Percentiles rank a stretch among this genome's conserved stretches.
Evolutionary conservation across 768 basidiomycete species (phyloP).

Genomic region (Boletus rex-veris): DNA sequence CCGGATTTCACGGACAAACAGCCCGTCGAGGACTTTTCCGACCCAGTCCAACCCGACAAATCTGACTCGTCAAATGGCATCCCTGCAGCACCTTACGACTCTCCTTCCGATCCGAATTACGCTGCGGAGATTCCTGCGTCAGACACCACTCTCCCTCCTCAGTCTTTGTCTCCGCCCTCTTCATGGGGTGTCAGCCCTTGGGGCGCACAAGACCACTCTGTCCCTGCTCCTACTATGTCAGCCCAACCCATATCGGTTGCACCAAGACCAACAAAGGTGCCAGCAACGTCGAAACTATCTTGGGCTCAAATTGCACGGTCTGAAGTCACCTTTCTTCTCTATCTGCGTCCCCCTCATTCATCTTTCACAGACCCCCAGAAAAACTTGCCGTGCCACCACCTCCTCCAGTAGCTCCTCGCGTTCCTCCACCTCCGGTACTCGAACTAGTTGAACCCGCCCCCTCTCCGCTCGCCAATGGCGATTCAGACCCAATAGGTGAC

Average conservation of each 20-base stretch:
- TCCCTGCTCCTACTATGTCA: conserved; percentile 20
- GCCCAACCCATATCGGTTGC: conserved; percentile 13
- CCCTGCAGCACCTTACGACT: conserved; percentile 10
- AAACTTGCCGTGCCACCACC: conserved; percentile 50
- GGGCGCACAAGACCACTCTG: conserved; percentile 37
- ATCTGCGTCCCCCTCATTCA: neutral
- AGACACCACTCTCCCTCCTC: conserved; percentile 10
- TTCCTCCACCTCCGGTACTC: conserved; percentile 15
- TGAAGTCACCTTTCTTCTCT: neutral
- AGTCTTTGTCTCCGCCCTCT: conserved; percentile 32
- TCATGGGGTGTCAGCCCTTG: conserved; percentile 32
- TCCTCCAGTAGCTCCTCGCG: conserved; percentile 22
- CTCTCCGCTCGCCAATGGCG: conserved; percentile 27
- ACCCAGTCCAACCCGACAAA: conserved; percentile 14
- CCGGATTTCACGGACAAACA: conserved; percentile 33
- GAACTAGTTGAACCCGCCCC: conserved; percentile 27
- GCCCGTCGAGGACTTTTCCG: conserved; percentile 18
- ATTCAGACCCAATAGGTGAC: conserved; percentile 34
- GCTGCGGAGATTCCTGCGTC: conserved; percentile 9
- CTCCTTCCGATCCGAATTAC: conserved; percentile 9
- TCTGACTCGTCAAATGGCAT: conserved; percentile 14
- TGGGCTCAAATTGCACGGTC: conserved; percentile 83
- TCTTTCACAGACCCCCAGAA: conserved; percentile 53
- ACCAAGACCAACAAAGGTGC: conserved; percentile 45
- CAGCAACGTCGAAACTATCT: conserved; percentile 73